Base-by-base conservation (phyloP, 2,329 filamentous ascomycete genomes). In the Sporothrix pallida region DNA sequence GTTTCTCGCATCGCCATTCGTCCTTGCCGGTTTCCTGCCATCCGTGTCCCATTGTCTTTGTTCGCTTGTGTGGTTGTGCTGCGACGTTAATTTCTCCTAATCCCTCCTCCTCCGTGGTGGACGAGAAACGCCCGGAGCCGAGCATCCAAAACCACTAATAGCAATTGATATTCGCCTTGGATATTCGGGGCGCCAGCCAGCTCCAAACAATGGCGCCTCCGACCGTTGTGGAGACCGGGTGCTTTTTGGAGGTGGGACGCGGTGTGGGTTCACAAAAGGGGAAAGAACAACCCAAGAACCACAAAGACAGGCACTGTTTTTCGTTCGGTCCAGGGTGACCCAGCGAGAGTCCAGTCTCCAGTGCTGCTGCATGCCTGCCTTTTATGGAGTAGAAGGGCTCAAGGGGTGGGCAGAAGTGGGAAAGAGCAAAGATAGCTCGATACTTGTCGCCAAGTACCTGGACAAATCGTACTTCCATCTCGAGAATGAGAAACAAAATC, bases 111-210 rank as follows among this genome's bases (percentile, higher is more conserved):
- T 42, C 67, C 23, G 26, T 20, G 67, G n/a, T 69, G 17, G 54
- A 42, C 67, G 48, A 69, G 48, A 69, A 42, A 69, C 48, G 67
- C 48, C 48, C 67, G 67, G 67, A 69, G 67, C 67, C 67, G 67
- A 69, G 54, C 48, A 50, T 15, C 46, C 20, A 46, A 37, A 37
- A 12, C 31, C 23, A 58, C 20, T 1, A 67, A 17, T 26, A 48
- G 17, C 62, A 67, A 67, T 17, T 48, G 62, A 67, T 26, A 23
- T 26, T 48, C 62, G 12, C 7, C 31, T 37, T 37, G 31, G 31
- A 5, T 37, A 37, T 37, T 37, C 52, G 52, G 48, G 2, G 60
- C 60, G 31, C 26, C 26, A 20, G 31, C 60, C 60, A 44, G 26
- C 60, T 46, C 37, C 60, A 46, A 46, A 48, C 46, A 50, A 26